Base-by-base conservation (phyloP, 1,284 basidiomycete species). In the Singerocomus rubriflavus region DNA sequence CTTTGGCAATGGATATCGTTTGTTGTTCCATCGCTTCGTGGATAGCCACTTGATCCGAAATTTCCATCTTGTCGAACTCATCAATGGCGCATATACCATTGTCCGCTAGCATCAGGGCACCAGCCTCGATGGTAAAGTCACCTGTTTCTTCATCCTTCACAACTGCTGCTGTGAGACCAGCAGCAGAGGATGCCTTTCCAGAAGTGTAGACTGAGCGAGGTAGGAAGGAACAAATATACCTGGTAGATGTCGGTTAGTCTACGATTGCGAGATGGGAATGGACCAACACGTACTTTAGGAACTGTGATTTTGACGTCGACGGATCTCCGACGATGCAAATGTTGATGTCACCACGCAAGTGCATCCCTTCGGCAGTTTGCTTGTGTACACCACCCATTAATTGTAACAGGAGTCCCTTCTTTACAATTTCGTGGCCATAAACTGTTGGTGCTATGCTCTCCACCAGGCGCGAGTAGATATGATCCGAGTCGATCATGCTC, bases 1-100 rank as follows among this genome's bases (percentile, higher is more conserved):
- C 97, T 71, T 99, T 99, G 47, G 97, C 97, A 59, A 99, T 98
- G 32, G 94, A 98, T 64, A 99, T 98, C 1, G 96, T 99, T 75
- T 99, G 96, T 73, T 99, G 96, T 83, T 99, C 96, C 96, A 99
- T 99, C 2, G 97, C 95, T 79, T 99, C 96, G 79, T 99, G 97
- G 60, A 99, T 99, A 32, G 97, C 97, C 38, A 99, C 94, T 70
- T 99, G 97, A 70, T 99, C 97, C 3, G 92, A 86, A 42, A 98
- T 83, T 70, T 99, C 96, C 97, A 99, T 99, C 75, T 99, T 99
- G 81, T 99, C 96, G 68, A 99, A 99, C 71, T 99, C 97, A 75
- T 99, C 97, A 64, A 99, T 99, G 13, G 96, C 95, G 66, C 97
- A 99, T 68, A 99, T 98, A 17, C 97, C 97, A 61, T 99, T 99